These are phyloP conservation scores for Diplodia seriata DNA, from an alignment of 2,329 filamentous ascomycete genomes.

Conservation along the genomic window DNA sequence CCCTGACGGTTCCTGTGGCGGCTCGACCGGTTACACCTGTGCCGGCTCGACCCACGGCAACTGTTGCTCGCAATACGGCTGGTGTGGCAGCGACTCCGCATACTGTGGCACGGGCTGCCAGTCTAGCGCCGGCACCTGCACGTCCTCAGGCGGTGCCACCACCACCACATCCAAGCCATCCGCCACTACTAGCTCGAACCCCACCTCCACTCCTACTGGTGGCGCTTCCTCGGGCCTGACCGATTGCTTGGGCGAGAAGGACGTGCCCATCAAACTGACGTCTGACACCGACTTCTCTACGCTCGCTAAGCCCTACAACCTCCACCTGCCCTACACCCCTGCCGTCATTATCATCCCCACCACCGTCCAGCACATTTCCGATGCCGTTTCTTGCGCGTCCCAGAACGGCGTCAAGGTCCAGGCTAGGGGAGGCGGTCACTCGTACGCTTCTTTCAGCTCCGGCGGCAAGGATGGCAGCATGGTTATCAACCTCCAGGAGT, in stretches of 20 bases:
- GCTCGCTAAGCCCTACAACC: slow-evolving; percentile 48
- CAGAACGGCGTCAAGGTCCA: slow-evolving; percentile 62
- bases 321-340: slow-evolving; percentile 53
- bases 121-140: slow-evolving; percentile 27
- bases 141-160: background rate
- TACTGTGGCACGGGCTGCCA: slow-evolving; percentile 33
- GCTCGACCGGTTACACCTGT: slow-evolving; percentile 33
- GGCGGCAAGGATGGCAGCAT: slow-evolving; percentile 59
- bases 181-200: slow-evolving; percentile 11
- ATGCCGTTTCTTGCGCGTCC: slow-evolving; percentile 64
- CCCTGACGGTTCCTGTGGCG: slow-evolving; percentile 32
- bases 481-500: slow-evolving; percentile 56
- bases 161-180: slow-evolving; percentile 17
- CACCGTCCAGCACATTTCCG: slow-evolving; percentile 62
- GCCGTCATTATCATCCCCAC: slow-evolving; percentile 64
- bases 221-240: slow-evolving; percentile 33
- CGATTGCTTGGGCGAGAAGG: slow-evolving; percentile 45
- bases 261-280: slow-evolving; percentile 40
- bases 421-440: slow-evolving; percentile 69
- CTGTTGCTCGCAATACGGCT: slow-evolving; percentile 33
- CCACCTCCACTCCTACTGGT: slow-evolving; percentile 11
- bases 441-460: slow-evolving; percentile 62
- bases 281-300: slow-evolving; percentile 33
- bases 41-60: slow-evolving; percentile 29
- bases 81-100: slow-evolving; percentile 28